Base-by-base conservation (phyloP, 108 stramenopile genomes). In the Nitzschia putrida region DNA sequence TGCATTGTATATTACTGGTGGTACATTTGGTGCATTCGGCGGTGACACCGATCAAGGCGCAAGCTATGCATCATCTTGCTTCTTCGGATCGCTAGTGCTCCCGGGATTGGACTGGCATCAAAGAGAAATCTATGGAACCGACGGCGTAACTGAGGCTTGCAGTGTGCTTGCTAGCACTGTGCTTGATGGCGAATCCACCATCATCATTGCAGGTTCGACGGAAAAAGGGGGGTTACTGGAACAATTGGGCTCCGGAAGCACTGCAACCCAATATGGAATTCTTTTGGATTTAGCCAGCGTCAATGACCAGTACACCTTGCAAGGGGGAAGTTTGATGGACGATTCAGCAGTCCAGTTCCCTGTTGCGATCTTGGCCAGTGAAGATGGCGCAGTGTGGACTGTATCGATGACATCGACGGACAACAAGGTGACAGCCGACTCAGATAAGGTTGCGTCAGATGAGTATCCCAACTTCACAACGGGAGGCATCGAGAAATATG, bases 401-500 rank as follows among this genome's bases (percentile, higher is more conserved):
- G 76, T 69, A 6, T 70, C 76, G 22, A 71, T 77, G 76, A 50
- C 55, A 10, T 77, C 76, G 0, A 43, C 12, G 3, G 55, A 57
- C 50, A 34, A 50, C 20, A 58, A 58, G 24, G 65, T 77, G 22
- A 56, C 39, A 14, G 51, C 76, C 0, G 63, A 69, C 24, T 64
- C 23, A 37, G 57, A 66, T 7, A 66, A 58, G 38, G 52, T 45
- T 10, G 42, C 54, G 8, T 26, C 50, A 16, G 40, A 57, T 14
- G 64, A 71, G 39, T 71, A 53, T 34, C 76, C 76, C 1, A 77
- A 77, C 39, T 61, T 77, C 2, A 77, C 76, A 18, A 58, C 69
- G 10, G 76, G 76, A 10, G 76, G 76, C 41, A 59, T 71, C 38
- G 39, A 49, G 4, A 77, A 71, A 57, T 77, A 58, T 57, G 76